Base-by-base conservation (phyloP, 2,329 filamentous ascomycete genomes). In the Onygenales sp. region DNA sequence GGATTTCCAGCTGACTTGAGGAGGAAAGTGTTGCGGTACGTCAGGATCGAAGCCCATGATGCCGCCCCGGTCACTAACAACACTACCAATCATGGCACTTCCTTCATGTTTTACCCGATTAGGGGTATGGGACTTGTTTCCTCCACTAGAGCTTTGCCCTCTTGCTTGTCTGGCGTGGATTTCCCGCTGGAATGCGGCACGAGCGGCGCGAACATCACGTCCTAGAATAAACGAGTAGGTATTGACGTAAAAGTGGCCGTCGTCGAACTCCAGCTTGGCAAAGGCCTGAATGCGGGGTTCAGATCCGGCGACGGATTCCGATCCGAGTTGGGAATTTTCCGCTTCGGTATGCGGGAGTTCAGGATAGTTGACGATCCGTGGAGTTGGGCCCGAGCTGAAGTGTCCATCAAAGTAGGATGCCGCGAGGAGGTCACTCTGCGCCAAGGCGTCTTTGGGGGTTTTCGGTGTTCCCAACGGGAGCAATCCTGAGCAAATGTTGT, bases 161-260 rank as follows among this genome's bases (percentile, higher is more conserved):
- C 63, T 70, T 61, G 68, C 64, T 59, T 75, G 70, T 57, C 69
- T 66, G 44, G 64, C 68, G 59, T 73, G 69, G 48, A 70, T 62
- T 57, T 75, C 72, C 59, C 70, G 66, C 53, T 72, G 71, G 54
- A 72, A 68, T 33, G 75, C 75, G 11, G 72, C 71, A 46, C 73
- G 69, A 31, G 73, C 74, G 6, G 76, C 77, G 56, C 75, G 72
- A 47, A 80, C 73, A 66, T 85, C 81, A 64, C 82, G 78, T 43
- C 81, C 81, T n/a, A 85, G 71, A 50, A 81, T 77, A 54, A 84
- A 78, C 33, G 79, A 77, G 60, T 80, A 80, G 5, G 80, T 84
- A 58, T 79, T 82, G 69, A 84, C 79, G 63, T 83, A 84, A 64
- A 82, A 85, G 61, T 82, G 80, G 51, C 82, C 81, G 67, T 85